Conservation (phyloP, 495 filamentous ascomycete genomes). For the Xylaria grammica region DNA sequence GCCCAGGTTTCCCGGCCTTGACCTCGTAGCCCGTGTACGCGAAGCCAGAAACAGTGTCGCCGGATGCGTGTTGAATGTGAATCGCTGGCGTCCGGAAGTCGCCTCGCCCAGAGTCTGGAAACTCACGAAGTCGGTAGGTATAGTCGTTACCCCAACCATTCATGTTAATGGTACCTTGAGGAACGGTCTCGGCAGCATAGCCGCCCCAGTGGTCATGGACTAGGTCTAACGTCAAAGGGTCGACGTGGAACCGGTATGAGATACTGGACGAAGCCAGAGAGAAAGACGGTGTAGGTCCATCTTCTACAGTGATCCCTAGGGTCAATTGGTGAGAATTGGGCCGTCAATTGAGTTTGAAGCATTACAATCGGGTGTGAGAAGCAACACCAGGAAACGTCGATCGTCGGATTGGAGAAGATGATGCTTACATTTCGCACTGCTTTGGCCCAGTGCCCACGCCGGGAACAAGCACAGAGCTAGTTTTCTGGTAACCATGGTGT, state of each 20-base stretch:
- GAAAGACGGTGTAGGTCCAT: constrained; percentile 48
- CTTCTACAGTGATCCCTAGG: constrained; percentile 50
- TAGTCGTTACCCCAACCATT: constrained; percentile 53
- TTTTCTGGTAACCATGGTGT: constrained; percentile 19
- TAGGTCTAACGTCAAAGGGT: constrained; percentile 53
- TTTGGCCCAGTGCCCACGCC: constrained; percentile 29
- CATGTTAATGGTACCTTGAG: constrained; percentile 35
- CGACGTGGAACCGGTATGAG: constrained; percentile 61
- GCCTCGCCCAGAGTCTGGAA: constrained; percentile 60
- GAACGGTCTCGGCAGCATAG: constrained; percentile 48
- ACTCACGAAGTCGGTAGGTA: constrained; percentile 58
- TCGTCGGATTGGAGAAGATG: not conserved
- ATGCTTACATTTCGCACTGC: constrained; percentile 31
- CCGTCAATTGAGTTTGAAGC: constrained; percentile 2
- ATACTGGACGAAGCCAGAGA: constrained; percentile 54
- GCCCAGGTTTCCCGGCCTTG: constrained; percentile 49
- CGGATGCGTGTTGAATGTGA: constrained; percentile 54
- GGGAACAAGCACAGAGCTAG: constrained; percentile 27
- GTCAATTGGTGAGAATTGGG: constrained; percentile 32
- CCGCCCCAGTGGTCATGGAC: constrained; percentile 58
- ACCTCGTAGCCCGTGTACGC: constrained; percentile 53
- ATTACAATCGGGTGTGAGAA: not conserved
- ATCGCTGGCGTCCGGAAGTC: constrained; percentile 61
- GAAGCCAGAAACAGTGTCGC: constrained; percentile 56
- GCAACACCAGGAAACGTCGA: not conserved